Percentiles rank a stretch among this genome's conserved stretches.
phyloP scores from a whole-genome alignment of 2,329 filamentous ascomycete species.

The Diaporthe velutina region DNA sequence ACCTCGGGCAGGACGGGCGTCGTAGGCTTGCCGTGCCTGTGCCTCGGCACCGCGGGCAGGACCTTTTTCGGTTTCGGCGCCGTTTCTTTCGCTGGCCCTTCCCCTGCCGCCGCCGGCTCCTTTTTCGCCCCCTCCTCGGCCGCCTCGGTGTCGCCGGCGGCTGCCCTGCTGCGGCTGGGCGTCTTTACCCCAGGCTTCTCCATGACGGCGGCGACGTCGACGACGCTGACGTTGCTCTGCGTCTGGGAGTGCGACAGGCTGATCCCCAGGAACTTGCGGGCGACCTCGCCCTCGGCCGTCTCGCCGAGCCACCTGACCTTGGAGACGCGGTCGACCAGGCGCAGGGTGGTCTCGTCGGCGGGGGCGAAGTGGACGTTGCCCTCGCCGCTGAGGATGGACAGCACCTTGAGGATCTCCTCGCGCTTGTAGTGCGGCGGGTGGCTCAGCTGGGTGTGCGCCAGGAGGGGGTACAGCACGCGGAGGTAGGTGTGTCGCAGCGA shows the following conservation, averaged over 20 bases:
- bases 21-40: constrained; percentile 65
- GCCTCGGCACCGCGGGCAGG: constrained; percentile 67
- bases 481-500: constrained; percentile 92
- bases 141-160: constrained; percentile 45
- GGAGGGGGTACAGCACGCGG: constrained; percentile 88
- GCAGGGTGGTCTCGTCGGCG: constrained; percentile 82
- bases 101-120: constrained; percentile 5
- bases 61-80: constrained; percentile 57
- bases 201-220: constrained; percentile 82
- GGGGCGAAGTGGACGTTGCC: constrained; percentile 83
- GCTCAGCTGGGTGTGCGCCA: constrained; percentile 91
- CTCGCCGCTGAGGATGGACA: constrained; percentile 77
- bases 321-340: constrained; percentile 81
- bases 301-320: constrained; percentile 77
- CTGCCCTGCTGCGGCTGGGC: constrained; percentile 70
- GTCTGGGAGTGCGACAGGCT: constrained; percentile 74
- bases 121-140: constrained; percentile 42
- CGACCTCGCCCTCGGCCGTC: constrained; percentile 60
- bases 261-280: constrained; percentile 76
- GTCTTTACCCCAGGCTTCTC: constrained; percentile 88
- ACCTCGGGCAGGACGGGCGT: constrained; percentile 38
- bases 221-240: constrained; percentile 81
- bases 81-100: constrained; percentile 15
- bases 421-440: constrained; percentile 92
- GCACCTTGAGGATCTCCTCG: constrained; percentile 82